These are phyloP conservation scores for Dalechampia spathulata DNA, from an alignment of 441 rosid species.

Conservation along the genomic window DNA sequence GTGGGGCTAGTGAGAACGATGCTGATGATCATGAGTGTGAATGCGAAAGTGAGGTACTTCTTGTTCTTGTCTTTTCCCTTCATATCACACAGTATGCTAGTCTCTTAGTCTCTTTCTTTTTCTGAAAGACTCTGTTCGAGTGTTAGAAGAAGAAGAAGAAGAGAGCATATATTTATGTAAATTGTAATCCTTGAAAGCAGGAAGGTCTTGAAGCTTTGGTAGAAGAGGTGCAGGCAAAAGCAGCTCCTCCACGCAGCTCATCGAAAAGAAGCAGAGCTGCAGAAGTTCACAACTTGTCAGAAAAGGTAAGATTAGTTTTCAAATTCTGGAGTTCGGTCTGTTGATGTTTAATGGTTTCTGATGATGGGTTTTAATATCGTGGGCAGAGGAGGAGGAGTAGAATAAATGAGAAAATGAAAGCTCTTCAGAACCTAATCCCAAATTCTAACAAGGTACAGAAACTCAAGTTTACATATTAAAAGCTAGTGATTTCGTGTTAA, in stretches of 20 bases:
- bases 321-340: background rate
- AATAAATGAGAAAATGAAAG: slow-evolving; percentile 92
- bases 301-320: slow-evolving; percentile 29
- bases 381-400: slow-evolving; percentile 77
- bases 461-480: too few species aligned
- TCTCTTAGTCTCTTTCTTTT: too few species aligned
- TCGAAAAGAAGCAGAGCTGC: slow-evolving; percentile 73
- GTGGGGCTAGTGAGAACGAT: slow-evolving; percentile 50
- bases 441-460: slow-evolving; percentile 72
- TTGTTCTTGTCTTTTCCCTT: background rate
- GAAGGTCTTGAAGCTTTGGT: slow-evolving; percentile 57
- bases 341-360: too few species aligned
- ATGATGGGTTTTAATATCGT: background rate
- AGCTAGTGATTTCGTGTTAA: too few species aligned
- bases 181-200: slow-evolving; percentile 17
- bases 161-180: too few species aligned
- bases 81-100: too few species aligned
- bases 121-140: too few species aligned
- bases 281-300: slow-evolving; percentile 76
- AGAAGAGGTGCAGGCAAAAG: slow-evolving; percentile 44
- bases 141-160: too few species aligned
- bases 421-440: slow-evolving; percentile 75
- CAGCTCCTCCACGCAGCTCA: slow-evolving; percentile 40
- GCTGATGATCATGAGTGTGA: slow-evolving; percentile 49
- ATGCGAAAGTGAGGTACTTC: slow-evolving; percentile 68